Evolutionary conservation across 768 basidiomycete species (phyloP).

Genomic region (Kwoniella sp.): DNA sequence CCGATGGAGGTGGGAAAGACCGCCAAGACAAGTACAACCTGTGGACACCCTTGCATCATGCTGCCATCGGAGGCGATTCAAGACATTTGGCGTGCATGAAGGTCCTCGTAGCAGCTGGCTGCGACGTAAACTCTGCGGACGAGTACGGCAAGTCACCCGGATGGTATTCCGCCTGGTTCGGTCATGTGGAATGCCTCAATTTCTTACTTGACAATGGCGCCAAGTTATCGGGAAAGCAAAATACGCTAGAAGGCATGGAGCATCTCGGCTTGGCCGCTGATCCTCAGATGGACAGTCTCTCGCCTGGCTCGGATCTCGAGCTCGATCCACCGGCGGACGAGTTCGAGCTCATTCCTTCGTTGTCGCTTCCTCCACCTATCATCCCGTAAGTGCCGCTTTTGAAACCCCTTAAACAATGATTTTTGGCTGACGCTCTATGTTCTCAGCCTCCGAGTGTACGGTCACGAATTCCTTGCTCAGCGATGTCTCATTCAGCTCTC

Average conservation of each 20-base stretch:
- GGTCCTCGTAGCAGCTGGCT: slow-evolving; percentile 77
- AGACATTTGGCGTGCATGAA: slow-evolving; percentile 67
- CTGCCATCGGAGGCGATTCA: slow-evolving; percentile 73
- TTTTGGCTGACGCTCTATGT: no score
- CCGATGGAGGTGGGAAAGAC: slow-evolving; percentile 63
- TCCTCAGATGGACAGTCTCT: slow-evolving; percentile 47
- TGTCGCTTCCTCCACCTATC: slow-evolving; percentile 96
- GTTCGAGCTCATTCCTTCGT: slow-evolving; percentile 85
- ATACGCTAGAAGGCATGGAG: slow-evolving; percentile 43
- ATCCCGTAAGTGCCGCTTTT: slow-evolving; percentile 67
- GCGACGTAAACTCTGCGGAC: slow-evolving; percentile 73
- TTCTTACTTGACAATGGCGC: slow-evolving; percentile 48
- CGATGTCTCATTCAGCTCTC: slow-evolving; percentile 81
- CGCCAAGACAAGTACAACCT: slow-evolving; percentile 97
- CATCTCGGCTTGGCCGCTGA: slow-evolving; percentile 49
- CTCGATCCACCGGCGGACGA: slow-evolving; percentile 63
- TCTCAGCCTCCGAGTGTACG: slow-evolving; percentile 81
- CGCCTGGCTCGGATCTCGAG: slow-evolving; percentile 53
- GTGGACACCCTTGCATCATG: slow-evolving; percentile 97
- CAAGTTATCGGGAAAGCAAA: slow-evolving; percentile 39
- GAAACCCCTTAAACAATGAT: not conserved
- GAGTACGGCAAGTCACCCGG: slow-evolving; percentile 81
- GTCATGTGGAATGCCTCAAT: slow-evolving; percentile 53
- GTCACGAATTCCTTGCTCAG: slow-evolving; percentile 81
- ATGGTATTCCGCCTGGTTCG: slow-evolving; percentile 97